These are phyloP conservation scores for Phaffomyces opuntiae DNA, from an alignment of 805 yeast genomes.

Conservation along the genomic window DNA sequence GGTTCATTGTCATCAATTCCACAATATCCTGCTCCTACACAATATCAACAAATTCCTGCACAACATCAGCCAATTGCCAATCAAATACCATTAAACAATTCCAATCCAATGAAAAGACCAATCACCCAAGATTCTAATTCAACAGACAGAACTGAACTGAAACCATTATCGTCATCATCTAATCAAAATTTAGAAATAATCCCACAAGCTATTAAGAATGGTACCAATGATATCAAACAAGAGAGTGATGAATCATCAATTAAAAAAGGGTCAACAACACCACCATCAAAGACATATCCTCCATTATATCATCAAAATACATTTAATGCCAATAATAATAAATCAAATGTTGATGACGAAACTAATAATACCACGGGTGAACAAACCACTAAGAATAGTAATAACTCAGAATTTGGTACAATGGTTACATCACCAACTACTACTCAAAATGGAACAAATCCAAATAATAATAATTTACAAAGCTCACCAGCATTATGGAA, in stretches of 20 bases:
- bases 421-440: conserved; percentile 30
- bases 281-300: conserved; percentile 11
- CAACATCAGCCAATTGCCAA: not conserved
- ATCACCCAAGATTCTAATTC: conserved; percentile 13
- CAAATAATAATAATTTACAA: conserved; percentile 19
- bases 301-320: conserved; percentile 5
- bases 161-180: conserved; percentile 8
- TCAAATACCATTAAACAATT: conserved; percentile 5
- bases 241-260: conserved; percentile 13
- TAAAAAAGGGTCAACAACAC: conserved; percentile 4
- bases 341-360: conserved; percentile 5
- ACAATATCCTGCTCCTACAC: too few relatives aligned
- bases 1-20: not conserved
- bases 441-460: conserved; percentile 20
- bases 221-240: conserved; percentile 6
- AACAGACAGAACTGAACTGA: conserved; percentile 16
- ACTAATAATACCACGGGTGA: conserved; percentile 2
- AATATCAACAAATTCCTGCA: not conserved
- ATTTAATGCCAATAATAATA: conserved; percentile 1
- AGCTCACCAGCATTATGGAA: conserved; percentile 91
- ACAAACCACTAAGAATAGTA: not conserved
- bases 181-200: not conserved
- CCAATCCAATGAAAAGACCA: conserved; percentile 8
- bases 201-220: not conserved
- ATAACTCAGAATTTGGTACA: conserved; percentile 15